These are phyloP conservation scores for Cryphonectria naterciae DNA, from an alignment of 2,329 filamentous ascomycete species.

Conservation along the genomic window DNA sequence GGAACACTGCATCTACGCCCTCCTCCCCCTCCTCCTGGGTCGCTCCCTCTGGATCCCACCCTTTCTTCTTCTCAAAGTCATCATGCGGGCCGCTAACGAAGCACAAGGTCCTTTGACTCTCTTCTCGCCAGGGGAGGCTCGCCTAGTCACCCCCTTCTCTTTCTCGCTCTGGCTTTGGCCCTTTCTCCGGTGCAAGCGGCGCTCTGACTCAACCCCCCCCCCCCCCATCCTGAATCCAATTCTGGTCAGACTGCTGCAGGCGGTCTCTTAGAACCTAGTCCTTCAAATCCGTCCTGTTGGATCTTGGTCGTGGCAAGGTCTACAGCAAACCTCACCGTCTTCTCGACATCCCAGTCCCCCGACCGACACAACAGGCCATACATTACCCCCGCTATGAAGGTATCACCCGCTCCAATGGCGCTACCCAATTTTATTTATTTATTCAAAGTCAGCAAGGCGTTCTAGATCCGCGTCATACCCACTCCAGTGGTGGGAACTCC, in stretches of 20 bases:
- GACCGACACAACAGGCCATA: conserved; percentile 60
- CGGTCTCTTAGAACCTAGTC: conserved; percentile 43
- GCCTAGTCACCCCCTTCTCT: conserved; percentile 9
- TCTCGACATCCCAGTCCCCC: conserved; percentile 51
- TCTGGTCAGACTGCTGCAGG: conserved; percentile 22
- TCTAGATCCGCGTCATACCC: conserved; percentile 12
- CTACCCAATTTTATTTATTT: conserved; percentile 43
- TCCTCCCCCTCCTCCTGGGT: not conserved
- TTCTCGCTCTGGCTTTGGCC: not conserved
- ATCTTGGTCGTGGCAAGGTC: conserved; percentile 71
- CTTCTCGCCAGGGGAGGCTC: conserved; percentile 1
- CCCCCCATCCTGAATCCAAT: not conserved
- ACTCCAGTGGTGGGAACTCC: conserved; percentile 9
- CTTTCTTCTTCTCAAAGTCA: too few species aligned
- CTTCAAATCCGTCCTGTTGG: conserved; percentile 65
- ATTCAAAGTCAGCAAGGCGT: conserved; percentile 16
- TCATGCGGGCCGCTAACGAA: conserved; percentile 15
- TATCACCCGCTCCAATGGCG: conserved; percentile 74
- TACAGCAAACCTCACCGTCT: conserved; percentile 60
- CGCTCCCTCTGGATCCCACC: not conserved
- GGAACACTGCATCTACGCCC: conserved; percentile 18
- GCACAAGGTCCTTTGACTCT: conserved; percentile 9
- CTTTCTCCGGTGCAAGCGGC: conserved; percentile 6
- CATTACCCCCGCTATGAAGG: conserved; percentile 73
- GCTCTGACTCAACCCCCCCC: conserved; percentile 22